These are phyloP conservation scores for Nymphaea colorata DNA, from an alignment of 164 flowering plant genomes.

Conservation along the genomic window DNA sequence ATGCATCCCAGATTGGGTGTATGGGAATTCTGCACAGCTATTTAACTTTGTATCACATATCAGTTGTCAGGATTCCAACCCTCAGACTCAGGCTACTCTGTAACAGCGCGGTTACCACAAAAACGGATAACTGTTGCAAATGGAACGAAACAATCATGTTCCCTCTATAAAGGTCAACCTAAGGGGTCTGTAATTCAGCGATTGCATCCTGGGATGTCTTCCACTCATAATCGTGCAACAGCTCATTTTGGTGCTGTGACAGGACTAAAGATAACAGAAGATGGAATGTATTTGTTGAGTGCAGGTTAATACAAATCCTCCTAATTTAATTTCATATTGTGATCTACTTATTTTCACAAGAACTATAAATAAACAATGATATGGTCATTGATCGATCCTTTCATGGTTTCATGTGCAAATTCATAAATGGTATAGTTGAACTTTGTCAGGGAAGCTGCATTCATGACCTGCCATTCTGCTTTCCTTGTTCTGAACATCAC, in stretches of 20 bases:
- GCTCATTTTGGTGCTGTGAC: constrained; percentile 95
- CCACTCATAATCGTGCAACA: constrained; percentile 74
- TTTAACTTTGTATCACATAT: not conserved
- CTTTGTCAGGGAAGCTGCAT: not conserved
- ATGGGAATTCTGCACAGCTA: not conserved
- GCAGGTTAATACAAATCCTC: constrained; percentile 45
- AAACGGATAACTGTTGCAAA: constrained; percentile 32
- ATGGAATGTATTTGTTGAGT: constrained; percentile 92
- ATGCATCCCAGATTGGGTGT: not conserved
- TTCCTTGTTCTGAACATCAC: not conserved
- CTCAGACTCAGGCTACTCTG: constrained; percentile 25
- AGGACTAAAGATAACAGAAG: constrained; percentile 61
- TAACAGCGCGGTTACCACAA: constrained; percentile 27
- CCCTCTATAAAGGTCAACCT: constrained; percentile 17
- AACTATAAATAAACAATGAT: not conserved
- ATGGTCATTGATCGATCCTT: not conserved
- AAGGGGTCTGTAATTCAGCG: constrained; percentile 47
- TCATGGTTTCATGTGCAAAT: not conserved
- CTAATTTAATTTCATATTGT: not conserved
- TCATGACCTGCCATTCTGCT: not conserved
- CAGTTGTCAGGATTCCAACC: constrained; percentile 32
- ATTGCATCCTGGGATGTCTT: constrained; percentile 81
- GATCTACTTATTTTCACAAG: not conserved
- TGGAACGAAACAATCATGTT: constrained; percentile 28
- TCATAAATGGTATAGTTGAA: not conserved